Evolutionary conservation across 2,329 filamentous ascomycete genomes (phyloP).

Genomic region (Calonectria pseudoreteaudii): DNA sequence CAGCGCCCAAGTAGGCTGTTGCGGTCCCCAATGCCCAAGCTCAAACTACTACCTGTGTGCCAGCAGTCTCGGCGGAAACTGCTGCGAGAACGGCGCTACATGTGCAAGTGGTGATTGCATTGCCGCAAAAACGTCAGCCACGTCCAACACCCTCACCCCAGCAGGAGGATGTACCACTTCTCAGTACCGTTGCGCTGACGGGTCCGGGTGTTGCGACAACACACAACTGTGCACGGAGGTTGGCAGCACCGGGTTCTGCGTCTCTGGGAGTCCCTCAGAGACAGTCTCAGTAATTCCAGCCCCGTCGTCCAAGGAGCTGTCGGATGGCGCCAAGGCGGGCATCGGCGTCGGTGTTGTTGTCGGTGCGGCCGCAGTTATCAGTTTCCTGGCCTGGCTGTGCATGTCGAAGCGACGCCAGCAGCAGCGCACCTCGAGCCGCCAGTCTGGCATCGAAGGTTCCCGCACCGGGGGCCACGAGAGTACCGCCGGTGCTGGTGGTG

Average conservation of each 20-base stretch:
- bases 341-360: slow-evolving; percentile 66
- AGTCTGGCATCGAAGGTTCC: slow-evolving; percentile 31
- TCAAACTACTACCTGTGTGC: slow-evolving; percentile 60
- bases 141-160: slow-evolving; percentile 47
- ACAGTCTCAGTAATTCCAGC: slow-evolving; percentile 46
- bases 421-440: slow-evolving; percentile 31
- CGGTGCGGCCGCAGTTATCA: slow-evolving; percentile 56
- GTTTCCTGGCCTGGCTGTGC: slow-evolving; percentile 60
- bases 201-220: slow-evolving; percentile 62
- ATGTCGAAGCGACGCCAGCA: slow-evolving; percentile 53
- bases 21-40: slow-evolving; percentile 53
- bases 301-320: slow-evolving; percentile 48
- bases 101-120: slow-evolving; percentile 48
- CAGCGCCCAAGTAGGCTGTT: slow-evolving; percentile 49
- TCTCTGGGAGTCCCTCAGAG: slow-evolving; percentile 48
- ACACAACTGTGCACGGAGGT: slow-evolving; percentile 57
- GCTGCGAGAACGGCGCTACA: slow-evolving; percentile 59
- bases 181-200: slow-evolving; percentile 58
- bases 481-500: slow-evolving; percentile 35
- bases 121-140: slow-evolving; percentile 40
- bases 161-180: slow-evolving; percentile 57
- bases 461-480: slow-evolving; percentile 24
- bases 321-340: slow-evolving; percentile 65
- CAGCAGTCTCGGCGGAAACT: slow-evolving; percentile 57
- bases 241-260: slow-evolving; percentile 53